phyloP scores from a whole-genome alignment of 305 asterid genomes.

The Ajuga reptans region DNA sequence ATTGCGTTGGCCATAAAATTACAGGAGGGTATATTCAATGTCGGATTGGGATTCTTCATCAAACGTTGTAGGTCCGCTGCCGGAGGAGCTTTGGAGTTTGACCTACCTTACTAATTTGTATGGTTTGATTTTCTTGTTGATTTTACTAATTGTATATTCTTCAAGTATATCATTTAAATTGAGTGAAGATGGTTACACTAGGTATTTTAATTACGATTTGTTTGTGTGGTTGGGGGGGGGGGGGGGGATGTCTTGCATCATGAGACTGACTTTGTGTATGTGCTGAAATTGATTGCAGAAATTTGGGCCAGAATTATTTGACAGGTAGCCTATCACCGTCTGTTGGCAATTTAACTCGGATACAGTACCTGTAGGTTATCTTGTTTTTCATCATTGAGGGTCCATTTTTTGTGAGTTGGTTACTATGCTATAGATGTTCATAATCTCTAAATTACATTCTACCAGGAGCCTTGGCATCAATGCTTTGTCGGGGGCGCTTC shows the following conservation, averaged over 20 bases:
- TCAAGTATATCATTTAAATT: not conserved
- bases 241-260: no score
- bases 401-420: not conserved
- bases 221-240: no score
- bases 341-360: conserved; percentile 35
- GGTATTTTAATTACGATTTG: no score
- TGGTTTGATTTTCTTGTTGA: not conserved
- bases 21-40: conserved; percentile 45
- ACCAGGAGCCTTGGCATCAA: conserved; percentile 40
- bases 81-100: conserved; percentile 56
- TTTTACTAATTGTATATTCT: not conserved
- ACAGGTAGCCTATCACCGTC: conserved; percentile 45
- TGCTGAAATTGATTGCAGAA: conserved; percentile 25
- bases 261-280: not conserved
- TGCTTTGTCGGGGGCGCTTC: conserved; percentile 55
- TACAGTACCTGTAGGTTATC: conserved; percentile 47
- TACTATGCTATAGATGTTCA: not conserved
- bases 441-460: not conserved
- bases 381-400: not conserved
- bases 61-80: conserved; percentile 38
- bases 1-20: not conserved
- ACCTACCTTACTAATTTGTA: conserved; percentile 50
- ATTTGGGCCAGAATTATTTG: conserved; percentile 41
- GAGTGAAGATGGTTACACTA: no score
- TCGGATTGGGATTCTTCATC: conserved; percentile 23